phyloP scores from a whole-genome alignment of 139 green algal species.

The Chlamydomonas schloesseri region DNA sequence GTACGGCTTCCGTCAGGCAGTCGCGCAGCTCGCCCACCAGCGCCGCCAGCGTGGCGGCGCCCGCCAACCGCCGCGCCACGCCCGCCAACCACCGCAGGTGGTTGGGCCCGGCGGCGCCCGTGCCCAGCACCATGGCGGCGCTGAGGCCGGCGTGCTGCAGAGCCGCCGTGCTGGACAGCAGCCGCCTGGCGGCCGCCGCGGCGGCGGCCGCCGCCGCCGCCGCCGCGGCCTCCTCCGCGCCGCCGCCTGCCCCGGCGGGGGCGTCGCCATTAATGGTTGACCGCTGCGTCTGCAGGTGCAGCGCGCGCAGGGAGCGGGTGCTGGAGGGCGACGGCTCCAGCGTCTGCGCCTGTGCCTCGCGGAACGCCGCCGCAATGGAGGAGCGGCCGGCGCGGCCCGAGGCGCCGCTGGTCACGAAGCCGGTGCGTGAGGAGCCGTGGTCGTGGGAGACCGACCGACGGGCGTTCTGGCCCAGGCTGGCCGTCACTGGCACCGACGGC shows the following conservation, averaged over 20 bases:
- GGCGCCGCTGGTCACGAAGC: too few species aligned
- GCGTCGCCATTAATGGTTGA: background rate
- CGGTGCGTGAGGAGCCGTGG: too few species aligned
- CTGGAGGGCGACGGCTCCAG: too few species aligned
- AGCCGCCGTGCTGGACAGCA: background rate
- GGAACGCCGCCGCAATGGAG: background rate
- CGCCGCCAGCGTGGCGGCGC: constrained; percentile 2
- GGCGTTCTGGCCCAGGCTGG: too few species aligned
- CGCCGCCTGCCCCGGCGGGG: background rate
- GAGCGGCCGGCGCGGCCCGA: too few species aligned
- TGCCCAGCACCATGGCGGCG: background rate
- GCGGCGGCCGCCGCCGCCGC: background rate
- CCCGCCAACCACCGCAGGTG: background rate
- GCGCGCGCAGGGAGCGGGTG: too few species aligned
- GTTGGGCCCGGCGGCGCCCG: background rate
- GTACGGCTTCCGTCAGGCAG: background rate
- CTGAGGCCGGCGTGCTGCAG: constrained; percentile 4
- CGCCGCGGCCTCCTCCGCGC: background rate
- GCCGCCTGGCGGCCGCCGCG: background rate
- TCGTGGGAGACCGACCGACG: too few species aligned
- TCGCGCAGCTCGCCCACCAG: background rate
- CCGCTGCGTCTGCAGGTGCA: too few species aligned
- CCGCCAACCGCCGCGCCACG: background rate
- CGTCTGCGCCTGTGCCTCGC: too few species aligned
- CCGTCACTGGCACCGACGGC: too few species aligned